These are phyloP conservation scores for Diutina mesorugosa DNA, from an alignment of 1,139 yeast species.

Conservation along the genomic window DNA sequence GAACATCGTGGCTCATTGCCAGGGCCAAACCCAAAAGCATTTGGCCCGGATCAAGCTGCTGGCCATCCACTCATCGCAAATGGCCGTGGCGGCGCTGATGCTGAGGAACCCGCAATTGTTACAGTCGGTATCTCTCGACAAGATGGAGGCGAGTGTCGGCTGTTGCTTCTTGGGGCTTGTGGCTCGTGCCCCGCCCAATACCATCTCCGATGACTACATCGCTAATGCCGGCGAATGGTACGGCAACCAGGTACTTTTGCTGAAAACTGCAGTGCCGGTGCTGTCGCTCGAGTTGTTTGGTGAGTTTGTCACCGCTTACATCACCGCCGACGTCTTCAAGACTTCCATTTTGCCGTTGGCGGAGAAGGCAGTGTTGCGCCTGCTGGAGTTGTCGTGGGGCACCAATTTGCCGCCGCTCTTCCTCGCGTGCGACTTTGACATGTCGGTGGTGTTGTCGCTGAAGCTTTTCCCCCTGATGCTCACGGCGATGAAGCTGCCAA, in stretches of 20 bases:
- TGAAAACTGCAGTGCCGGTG: slow-evolving; percentile 24
- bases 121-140: not conserved
- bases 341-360: slow-evolving; percentile 41
- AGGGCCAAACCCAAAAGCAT: not conserved
- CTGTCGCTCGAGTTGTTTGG: slow-evolving; percentile 17
- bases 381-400: slow-evolving; percentile 63
- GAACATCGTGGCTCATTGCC: not conserved
- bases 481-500: slow-evolving; percentile 59
- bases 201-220: not conserved
- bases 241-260: slow-evolving; percentile 19
- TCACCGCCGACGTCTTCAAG: slow-evolving; percentile 30
- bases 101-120: not conserved
- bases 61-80: not conserved
- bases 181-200: not conserved
- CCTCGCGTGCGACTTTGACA: not conserved
- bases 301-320: slow-evolving; percentile 27
- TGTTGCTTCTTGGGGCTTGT: not conserved
- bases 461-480: slow-evolving; percentile 51
- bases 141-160: not conserved
- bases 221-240: not conserved
- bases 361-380: slow-evolving; percentile 68
- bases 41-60: not conserved
- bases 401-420: slow-evolving; percentile 18
- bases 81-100: not conserved
- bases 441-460: slow-evolving; percentile 18